phyloP scores from a whole-genome alignment of 2,329 filamentous ascomycete species.

The Lomentospora prolificans region DNA sequence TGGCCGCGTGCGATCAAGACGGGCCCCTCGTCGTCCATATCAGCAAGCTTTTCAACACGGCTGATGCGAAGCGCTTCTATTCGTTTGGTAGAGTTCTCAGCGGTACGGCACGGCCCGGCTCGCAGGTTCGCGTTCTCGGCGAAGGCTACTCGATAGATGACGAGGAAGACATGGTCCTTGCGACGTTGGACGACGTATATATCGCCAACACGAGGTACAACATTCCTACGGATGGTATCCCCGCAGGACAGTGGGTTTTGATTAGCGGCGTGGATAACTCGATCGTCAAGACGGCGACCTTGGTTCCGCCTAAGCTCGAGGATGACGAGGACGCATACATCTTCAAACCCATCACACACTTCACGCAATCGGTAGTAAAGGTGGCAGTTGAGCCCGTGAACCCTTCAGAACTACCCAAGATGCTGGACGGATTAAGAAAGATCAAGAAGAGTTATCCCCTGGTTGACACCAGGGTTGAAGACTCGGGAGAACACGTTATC shows the following conservation, averaged over 20 bases:
- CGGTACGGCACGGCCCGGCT: slow-evolving; percentile 72
- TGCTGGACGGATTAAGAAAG: slow-evolving; percentile 92
- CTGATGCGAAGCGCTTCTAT: slow-evolving; percentile 84
- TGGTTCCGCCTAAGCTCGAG: slow-evolving; percentile 70
- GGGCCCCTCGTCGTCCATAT: slow-evolving; percentile 87
- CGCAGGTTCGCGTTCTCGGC: slow-evolving; percentile 81
- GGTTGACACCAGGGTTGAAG: slow-evolving; percentile 93
- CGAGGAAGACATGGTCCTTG: slow-evolving; percentile 90
- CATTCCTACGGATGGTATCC: slow-evolving; percentile 81
- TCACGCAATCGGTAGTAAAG: slow-evolving; percentile 96
- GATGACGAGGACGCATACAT: slow-evolving; percentile 91
- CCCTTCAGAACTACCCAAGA: slow-evolving; percentile 94
- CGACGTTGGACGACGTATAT: slow-evolving; percentile 76
- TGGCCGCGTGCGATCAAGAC: slow-evolving; percentile 76
- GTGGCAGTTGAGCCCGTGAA: slow-evolving; percentile 97
- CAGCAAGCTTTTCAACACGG: slow-evolving; percentile 84
- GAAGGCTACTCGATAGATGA: slow-evolving; percentile 95
- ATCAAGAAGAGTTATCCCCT: slow-evolving; percentile 97
- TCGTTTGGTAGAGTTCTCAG: slow-evolving; percentile 89
- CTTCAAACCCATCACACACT: slow-evolving; percentile 85
- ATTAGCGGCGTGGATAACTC: slow-evolving; percentile 91
- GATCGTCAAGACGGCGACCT: slow-evolving; percentile 92
- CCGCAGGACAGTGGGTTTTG: slow-evolving; percentile 89
- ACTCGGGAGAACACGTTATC: slow-evolving; percentile 92
- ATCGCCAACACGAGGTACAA: slow-evolving; percentile 91